Evolutionary conservation across 192 early-diverging fungal species (phyloP).

Genomic region (Backusella westeae): DNA sequence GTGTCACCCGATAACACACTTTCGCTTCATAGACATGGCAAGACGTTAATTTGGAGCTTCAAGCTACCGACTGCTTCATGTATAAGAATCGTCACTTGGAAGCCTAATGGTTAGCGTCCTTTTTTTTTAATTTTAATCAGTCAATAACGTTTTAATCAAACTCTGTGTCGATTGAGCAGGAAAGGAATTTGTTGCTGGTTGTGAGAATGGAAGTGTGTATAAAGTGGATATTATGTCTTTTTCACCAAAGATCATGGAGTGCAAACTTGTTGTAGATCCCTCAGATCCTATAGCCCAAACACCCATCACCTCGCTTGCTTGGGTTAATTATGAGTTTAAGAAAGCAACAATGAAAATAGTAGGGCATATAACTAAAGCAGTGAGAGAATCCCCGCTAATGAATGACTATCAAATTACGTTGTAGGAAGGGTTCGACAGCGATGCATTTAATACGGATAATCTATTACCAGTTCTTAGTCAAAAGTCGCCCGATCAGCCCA

Average conservation of each 20-base stretch:
- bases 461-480: not conserved
- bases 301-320: constrained; percentile 3
- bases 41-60: not conserved
- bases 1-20: not conserved
- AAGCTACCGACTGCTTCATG: not conserved
- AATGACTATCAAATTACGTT: not conserved
- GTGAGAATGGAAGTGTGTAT: constrained; percentile 6
- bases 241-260: not conserved
- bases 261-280: not conserved
- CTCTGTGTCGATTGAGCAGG: not conserved
- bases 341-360: not conserved
- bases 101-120: constrained; percentile 2
- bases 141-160: not conserved
- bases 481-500: not conserved
- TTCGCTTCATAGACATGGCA: not conserved
- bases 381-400: too few relatives aligned
- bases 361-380: not conserved
- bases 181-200: constrained; percentile 12
- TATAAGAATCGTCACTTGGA: constrained; percentile 2
- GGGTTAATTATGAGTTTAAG: constrained; percentile 9
- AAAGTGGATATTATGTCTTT: not conserved
- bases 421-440: constrained; percentile 12
- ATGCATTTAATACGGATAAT: constrained; percentile 6
- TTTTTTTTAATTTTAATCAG: not conserved
- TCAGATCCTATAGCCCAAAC: not conserved